Base-by-base conservation (phyloP, 2,329 filamentous ascomycete species). In the Phyllosticta paracitricarpa region DNA sequence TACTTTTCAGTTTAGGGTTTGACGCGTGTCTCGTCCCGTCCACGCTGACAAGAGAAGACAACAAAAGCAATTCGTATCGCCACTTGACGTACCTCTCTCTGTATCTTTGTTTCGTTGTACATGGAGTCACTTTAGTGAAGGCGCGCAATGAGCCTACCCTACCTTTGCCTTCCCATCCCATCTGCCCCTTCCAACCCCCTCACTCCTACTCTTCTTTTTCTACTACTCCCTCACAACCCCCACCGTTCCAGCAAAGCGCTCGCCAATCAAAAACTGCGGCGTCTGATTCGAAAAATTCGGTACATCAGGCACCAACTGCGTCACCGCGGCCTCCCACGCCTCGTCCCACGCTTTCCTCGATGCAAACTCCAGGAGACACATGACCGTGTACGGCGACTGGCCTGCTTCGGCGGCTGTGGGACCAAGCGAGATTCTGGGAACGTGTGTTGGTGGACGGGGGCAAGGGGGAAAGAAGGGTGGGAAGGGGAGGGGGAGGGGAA, bases 251-350 rank as follows among this genome's bases (percentile, higher is more conserved):
- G 35, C 8, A 48, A 48, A 48, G 12, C 5, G 12, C 51, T 67
- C 66, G n/a, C 71, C 72, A 26, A 63, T 22, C 33, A 64, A 17
- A 52, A 62, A 54, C 7, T 67, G 62, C 2, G 73, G 73, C 12
- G 69, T 40, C 64, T 70, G 70, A 61, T 74, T 68, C 26, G 65
- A 63, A 58, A 74, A 75, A 65, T 75, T 75, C 30, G 64, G 58
- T 3, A 74, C 65, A 60, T 73, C 71, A 14, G 57, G 70, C 63
- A 73, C 28, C 3, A 74, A 65, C 4, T 64, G 64, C 64, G 64
- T 64, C 4, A 66, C 65, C 35, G 66, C 63, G 1, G 62, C 62
- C 26, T 33, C 57, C n/a, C 66, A 61, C 0, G 70, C 71, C 28
- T 65, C 63, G 58, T 71, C 62, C 65, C 71, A 69, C 7, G 65